Base-by-base conservation (phyloP, 164 flowering plant genomes). In the Santalum album region DNA sequence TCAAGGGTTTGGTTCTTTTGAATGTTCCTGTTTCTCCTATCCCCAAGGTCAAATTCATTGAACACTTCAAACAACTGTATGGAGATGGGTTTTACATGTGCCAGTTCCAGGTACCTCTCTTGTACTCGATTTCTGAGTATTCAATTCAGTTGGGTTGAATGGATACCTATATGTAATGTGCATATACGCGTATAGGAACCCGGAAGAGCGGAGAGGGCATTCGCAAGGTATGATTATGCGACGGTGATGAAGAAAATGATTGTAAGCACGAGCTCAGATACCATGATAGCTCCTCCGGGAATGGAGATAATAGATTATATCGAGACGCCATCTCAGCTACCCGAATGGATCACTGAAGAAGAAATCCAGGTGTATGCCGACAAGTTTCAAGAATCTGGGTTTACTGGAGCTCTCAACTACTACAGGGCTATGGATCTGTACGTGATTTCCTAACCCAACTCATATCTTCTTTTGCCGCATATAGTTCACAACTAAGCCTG, bases 331-430 rank as follows among this genome's bases (percentile, higher is more conserved):
- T 34, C 70, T 0, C 2, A 38, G 12, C 25, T 77, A 42, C 83
- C 85, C 1, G 5, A 65, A 19, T 82, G 85, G 88, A 65, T 80
- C 14, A 62, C 78, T 0, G 83, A 80, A 47, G 78, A 80, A 39
- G 81, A 79, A 3, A 59, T 83, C 5, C 59, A 63, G 24, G 63
- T 68, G n/a, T 76, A 55, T 36, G 80, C 78, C 1, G 57, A 56
- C 55, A 77, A 79, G 64, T 83, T 75, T 50, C 58, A 63, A 34
- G 71, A 74, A 25, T 61, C 83, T 3, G 84, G 83, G 1, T 79
- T 77, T 54, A 72, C 79, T 6, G 83, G 85, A 1, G 67, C 72
- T 14, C 47, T 80, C 38, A 83, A 78, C 60, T 78, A 76, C 66
- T 80, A 76, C 58, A 75, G 84, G 18, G 72, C 73, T 5, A 42